Conservation (phyloP, 139 green algal species). For the Axilococcus clingmanii region DNA sequence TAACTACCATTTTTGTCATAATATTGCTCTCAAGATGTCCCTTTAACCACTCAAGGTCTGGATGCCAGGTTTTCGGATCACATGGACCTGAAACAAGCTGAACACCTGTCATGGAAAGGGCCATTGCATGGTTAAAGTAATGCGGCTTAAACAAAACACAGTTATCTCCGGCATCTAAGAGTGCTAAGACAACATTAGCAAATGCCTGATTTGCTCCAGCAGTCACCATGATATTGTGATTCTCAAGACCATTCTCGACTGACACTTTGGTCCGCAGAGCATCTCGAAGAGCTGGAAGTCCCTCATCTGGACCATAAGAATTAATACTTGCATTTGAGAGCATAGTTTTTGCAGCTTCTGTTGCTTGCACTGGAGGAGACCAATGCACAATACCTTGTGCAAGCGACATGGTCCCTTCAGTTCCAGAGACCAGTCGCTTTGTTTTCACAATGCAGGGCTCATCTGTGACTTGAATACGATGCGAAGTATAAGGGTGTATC, state of each 20-base stretch:
- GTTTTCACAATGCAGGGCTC: slow-evolving; percentile 63
- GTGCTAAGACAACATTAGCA: slow-evolving; percentile 69
- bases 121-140: slow-evolving; percentile 97
- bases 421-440: slow-evolving; percentile 44
- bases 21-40: slow-evolving; percentile 21
- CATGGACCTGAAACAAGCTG: slow-evolving; percentile 37
- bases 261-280: slow-evolving; percentile 66
- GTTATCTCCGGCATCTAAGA: slow-evolving; percentile 55
- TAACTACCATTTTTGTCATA: slow-evolving; percentile 51
- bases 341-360: slow-evolving; percentile 26
- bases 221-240: slow-evolving; percentile 84
- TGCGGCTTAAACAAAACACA: slow-evolving; percentile 84
- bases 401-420: slow-evolving; percentile 36
- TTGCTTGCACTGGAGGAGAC: slow-evolving; percentile 50
- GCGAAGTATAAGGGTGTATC: too few relatives aligned
- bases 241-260: slow-evolving; percentile 52
- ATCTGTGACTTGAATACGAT: slow-evolving; percentile 53
- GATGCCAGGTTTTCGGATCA: slow-evolving; percentile 27
- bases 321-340: slow-evolving; percentile 6
- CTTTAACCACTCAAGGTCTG: slow-evolving; percentile 51
- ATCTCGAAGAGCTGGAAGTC: slow-evolving; percentile 57
- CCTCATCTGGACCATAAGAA: slow-evolving; percentile 64
- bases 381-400: slow-evolving; percentile 82
- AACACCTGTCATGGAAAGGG: slow-evolving; percentile 53
- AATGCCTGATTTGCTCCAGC: slow-evolving; percentile 87